A percentile compares a stretch with the other conserved stretches of the same genome.
phyloP scores from a whole-genome alignment of 805 yeast species.

The Candida taoyuanica region DNA sequence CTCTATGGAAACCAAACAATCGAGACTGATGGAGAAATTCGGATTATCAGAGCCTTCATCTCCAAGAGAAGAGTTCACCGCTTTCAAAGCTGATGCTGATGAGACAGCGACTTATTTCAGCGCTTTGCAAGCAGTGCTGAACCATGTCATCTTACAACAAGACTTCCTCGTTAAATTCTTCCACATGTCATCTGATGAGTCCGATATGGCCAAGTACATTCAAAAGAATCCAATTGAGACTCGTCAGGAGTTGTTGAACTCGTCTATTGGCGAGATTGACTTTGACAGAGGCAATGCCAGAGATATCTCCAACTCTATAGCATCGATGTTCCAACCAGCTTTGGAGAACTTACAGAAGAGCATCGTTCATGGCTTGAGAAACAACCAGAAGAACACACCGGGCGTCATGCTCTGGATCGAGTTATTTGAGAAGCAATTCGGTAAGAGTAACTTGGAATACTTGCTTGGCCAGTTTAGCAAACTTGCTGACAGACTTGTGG shows the following conservation, averaged over 20 bases:
- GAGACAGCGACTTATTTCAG: conserved; percentile 12
- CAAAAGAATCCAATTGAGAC: conserved; percentile 27
- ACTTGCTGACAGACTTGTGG: conserved; percentile 44
- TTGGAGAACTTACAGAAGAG: conserved; percentile 27
- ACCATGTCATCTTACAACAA: conserved; percentile 35
- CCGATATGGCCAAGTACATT: conserved; percentile 32
- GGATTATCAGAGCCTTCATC: conserved; percentile 19
- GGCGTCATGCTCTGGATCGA: conserved; percentile 40
- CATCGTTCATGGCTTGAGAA: conserved; percentile 33
- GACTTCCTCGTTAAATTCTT: conserved; percentile 38
- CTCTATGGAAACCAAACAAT: conserved; percentile 13
- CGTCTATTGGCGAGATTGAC: conserved; percentile 34
- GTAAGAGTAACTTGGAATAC: conserved; percentile 62
- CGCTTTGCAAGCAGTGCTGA: conserved; percentile 31
- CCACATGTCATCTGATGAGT: conserved; percentile 34
- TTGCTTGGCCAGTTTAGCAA: conserved; percentile 46
- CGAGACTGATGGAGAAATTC: conserved; percentile 18
- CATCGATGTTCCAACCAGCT: conserved; percentile 39
- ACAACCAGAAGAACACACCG: conserved; percentile 38
- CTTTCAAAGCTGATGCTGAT: conserved; percentile 1
- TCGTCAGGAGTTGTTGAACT: conserved; percentile 31
- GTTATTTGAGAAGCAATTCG: conserved; percentile 31
- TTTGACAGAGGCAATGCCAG: conserved; percentile 45
- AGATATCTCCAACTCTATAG: conserved; percentile 42
- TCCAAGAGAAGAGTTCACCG: conserved; percentile 4